Evolutionary conservation across 2,329 filamentous ascomycete genomes (phyloP).

Genomic region (Penicillium fuscoglaucum): DNA sequence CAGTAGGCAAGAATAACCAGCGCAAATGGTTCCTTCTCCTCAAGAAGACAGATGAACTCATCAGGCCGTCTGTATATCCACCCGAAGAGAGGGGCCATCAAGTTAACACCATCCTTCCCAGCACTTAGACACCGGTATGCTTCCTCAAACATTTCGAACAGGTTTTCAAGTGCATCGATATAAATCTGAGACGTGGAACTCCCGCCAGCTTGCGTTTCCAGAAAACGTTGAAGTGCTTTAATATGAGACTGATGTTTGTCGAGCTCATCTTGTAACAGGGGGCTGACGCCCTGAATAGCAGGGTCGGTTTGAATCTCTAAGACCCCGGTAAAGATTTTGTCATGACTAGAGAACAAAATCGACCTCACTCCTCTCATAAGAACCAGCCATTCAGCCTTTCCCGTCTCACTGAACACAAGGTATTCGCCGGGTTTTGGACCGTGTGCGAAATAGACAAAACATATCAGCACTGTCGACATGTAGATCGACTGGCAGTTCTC

Average conservation of each 20-base stretch:
- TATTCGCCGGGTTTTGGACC: slow-evolving; percentile 34
- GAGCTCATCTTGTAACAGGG: slow-evolving; percentile 19
- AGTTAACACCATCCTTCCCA: slow-evolving; percentile 9
- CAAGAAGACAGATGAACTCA: slow-evolving; percentile 25
- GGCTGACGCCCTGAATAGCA: slow-evolving; percentile 1
- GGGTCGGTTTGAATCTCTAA: slow-evolving; percentile 14
- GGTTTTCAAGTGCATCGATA: slow-evolving; percentile 8
- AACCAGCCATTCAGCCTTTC: slow-evolving; percentile 34
- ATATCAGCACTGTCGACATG: slow-evolving; percentile 34
- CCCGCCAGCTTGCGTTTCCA: slow-evolving; percentile 10
- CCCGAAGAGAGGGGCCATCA: slow-evolving; percentile 32
- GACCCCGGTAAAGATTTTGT: slow-evolving; percentile 30
- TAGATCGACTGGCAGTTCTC: slow-evolving; percentile 37
- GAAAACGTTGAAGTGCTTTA: slow-evolving; percentile 11
- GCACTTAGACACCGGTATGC: slow-evolving; percentile 18
- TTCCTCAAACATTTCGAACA: slow-evolving; percentile 20
- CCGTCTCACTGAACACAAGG: slow-evolving; percentile 34
- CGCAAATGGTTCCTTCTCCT: slow-evolving; percentile 29
- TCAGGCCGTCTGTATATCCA: slow-evolving; percentile 34
- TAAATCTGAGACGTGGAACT: slow-evolving; percentile 7
- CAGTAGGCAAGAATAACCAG: slow-evolving; percentile 34
- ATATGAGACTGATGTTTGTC: slow-evolving; percentile 19
- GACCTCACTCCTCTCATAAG: slow-evolving; percentile 34
- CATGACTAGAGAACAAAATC: slow-evolving; percentile 22
- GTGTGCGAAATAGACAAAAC: slow-evolving; percentile 36